phyloP scores from a whole-genome alignment of 306 rosid genomes.

The Trifolium dubium region DNA sequence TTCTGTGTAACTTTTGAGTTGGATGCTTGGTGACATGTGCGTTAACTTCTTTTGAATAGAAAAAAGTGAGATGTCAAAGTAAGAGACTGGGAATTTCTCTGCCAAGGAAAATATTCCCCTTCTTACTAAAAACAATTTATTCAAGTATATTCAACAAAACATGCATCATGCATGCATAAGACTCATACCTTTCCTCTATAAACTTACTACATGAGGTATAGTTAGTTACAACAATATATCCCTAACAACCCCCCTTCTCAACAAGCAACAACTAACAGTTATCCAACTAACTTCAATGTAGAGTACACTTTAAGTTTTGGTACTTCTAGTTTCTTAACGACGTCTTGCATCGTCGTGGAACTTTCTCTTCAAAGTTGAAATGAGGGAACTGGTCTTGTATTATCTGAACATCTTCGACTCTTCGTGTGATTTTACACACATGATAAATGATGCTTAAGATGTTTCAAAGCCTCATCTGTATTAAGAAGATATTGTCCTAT shows the following conservation, averaged over 20 bases:
- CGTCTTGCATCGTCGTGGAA: not conserved
- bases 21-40: not conserved
- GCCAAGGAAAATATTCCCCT: slow-evolving; percentile 15
- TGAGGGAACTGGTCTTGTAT: not conserved
- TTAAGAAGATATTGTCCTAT: no score
- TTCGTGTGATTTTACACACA: no score
- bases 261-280: not conserved
- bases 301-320: not conserved
- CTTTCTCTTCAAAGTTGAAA: not conserved
- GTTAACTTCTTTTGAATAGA: not conserved
- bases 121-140: not conserved
- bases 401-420: no score
- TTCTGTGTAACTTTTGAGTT: not conserved
- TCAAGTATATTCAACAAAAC: slow-evolving; percentile 7
- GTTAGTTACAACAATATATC: not conserved
- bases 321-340: not conserved
- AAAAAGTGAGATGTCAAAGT: not conserved
- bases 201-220: not conserved
- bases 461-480: no score
- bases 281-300: not conserved
- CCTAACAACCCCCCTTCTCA: not conserved
- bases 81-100: not conserved
- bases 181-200: not conserved
- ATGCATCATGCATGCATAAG: not conserved
- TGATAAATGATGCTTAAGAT: no score